These are phyloP conservation scores for Plenodomus tracheiphilus DNA, from an alignment of 2,329 filamentous ascomycete species.

Conservation along the genomic window DNA sequence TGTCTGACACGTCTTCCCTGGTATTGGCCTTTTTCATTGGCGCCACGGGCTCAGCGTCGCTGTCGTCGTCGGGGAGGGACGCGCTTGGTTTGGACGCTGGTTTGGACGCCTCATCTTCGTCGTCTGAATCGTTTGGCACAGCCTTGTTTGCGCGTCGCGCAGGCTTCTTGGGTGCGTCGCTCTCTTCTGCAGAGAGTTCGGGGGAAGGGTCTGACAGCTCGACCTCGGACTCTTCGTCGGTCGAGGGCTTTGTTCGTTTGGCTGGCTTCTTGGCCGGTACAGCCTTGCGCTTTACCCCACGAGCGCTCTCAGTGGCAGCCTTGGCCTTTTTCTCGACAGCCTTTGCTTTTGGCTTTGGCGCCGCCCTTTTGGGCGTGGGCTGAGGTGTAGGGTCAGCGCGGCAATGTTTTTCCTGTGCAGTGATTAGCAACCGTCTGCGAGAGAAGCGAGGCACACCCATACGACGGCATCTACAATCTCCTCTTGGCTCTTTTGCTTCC, in stretches of 20 bases:
- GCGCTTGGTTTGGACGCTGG: slow-evolving; percentile 13
- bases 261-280: slow-evolving; percentile 32
- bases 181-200: slow-evolving; percentile 35
- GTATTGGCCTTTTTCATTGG: slow-evolving; percentile 16
- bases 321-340: slow-evolving; percentile 29
- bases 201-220: slow-evolving; percentile 24
- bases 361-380: slow-evolving; percentile 22
- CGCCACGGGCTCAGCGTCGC: slow-evolving; percentile 12
- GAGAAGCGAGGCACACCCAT: neutral
- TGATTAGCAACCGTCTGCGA: neutral
- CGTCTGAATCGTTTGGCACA: slow-evolving; percentile 34
- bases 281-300: slow-evolving; percentile 39
- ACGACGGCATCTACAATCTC: slow-evolving; percentile 36
- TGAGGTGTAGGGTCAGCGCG: slow-evolving; percentile 26
- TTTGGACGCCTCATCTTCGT: slow-evolving; percentile 22
- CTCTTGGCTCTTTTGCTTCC: slow-evolving; percentile 58
- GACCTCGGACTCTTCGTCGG: slow-evolving; percentile 26
- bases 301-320: slow-evolving; percentile 9
- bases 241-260: slow-evolving; percentile 36
- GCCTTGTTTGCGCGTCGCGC: slow-evolving; percentile 28
- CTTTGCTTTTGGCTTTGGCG: slow-evolving; percentile 25
- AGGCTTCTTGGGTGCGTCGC: slow-evolving; percentile 30
- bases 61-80: slow-evolving; percentile 16
- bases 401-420: slow-evolving; percentile 33
- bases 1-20: slow-evolving; percentile 55